Evolutionary conservation across 2,329 filamentous ascomycete genomes (phyloP).

Genomic region (Magnaporthiopsis poae): DNA sequence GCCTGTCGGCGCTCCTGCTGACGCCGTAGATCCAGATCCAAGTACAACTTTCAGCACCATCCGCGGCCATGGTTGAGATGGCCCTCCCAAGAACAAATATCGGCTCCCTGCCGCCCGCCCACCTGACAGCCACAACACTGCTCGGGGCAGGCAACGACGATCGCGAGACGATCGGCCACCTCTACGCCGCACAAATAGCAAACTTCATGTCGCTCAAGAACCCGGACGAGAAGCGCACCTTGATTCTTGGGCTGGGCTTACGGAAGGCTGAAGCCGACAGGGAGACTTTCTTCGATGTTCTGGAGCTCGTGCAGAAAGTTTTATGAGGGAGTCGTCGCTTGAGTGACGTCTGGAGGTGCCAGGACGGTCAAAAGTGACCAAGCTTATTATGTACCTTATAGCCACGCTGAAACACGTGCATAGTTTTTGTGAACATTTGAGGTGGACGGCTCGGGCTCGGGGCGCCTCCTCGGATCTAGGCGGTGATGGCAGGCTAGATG

Average conservation of each 20-base stretch:
- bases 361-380: too few species aligned
- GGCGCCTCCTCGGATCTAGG: background rate
- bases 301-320: conserved; percentile 53
- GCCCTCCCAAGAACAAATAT: conserved; percentile 35
- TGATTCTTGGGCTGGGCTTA: conserved; percentile 54
- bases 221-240: conserved; percentile 50
- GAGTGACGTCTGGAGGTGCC: too few species aligned
- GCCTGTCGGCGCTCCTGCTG: conserved; percentile 15
- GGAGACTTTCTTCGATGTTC: conserved; percentile 53
- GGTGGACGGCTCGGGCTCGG: background rate
- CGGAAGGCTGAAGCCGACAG: conserved; percentile 37
- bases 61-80: conserved; percentile 54
- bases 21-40: conserved; percentile 47
- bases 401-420: background rate
- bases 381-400: too few species aligned
- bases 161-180: conserved; percentile 73
- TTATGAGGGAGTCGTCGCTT: conserved; percentile 25
- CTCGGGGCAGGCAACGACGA: conserved; percentile 72
- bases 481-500: background rate
- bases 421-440: background rate
- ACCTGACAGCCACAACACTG: conserved; percentile 77
- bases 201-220: conserved; percentile 65
- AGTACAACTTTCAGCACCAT: conserved; percentile 63
- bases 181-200: conserved; percentile 82
- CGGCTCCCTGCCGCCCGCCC: conserved; percentile 59